Conservation (phyloP, 495 filamentous ascomycete genomes). For the Neurospora sp. region DNA sequence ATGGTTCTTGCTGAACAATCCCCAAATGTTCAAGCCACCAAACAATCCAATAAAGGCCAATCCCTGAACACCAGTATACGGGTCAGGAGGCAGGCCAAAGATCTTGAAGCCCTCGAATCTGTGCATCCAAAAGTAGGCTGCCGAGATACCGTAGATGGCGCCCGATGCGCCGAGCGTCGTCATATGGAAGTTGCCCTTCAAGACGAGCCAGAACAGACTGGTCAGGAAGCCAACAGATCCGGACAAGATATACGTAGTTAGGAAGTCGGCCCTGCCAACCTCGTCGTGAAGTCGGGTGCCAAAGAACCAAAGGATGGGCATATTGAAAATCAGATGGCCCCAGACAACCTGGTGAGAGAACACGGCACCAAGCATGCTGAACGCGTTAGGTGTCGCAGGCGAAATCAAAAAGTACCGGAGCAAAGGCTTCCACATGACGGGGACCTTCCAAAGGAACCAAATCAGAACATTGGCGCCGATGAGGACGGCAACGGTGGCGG, state of each 20-base stretch:
- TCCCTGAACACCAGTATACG: slow-evolving; percentile 41
- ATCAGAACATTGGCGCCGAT: slow-evolving; percentile 55
- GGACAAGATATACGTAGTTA: slow-evolving; percentile 62
- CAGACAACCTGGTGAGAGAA: slow-evolving; percentile 67
- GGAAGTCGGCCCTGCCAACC: slow-evolving; percentile 73
- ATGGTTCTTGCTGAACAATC: slow-evolving; percentile 23
- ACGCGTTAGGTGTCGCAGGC: slow-evolving; percentile 55
- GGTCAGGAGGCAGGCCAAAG: slow-evolving; percentile 40
- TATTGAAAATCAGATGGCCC: slow-evolving; percentile 61
- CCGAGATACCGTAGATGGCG: slow-evolving; percentile 56
- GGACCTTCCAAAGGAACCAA: slow-evolving; percentile 55
- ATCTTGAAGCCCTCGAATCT: slow-evolving; percentile 40
- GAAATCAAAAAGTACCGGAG: slow-evolving; percentile 71
- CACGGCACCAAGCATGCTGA: slow-evolving; percentile 55
- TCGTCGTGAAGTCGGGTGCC: slow-evolving; percentile 64
- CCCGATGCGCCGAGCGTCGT: slow-evolving; percentile 63
- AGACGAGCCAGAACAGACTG: slow-evolving; percentile 49
- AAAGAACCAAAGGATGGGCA: slow-evolving; percentile 46
- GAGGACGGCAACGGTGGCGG: slow-evolving; percentile 62
- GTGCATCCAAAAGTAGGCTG: slow-evolving; percentile 60
- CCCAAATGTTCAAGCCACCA: slow-evolving; percentile 37
- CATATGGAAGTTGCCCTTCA: slow-evolving; percentile 27
- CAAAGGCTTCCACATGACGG: slow-evolving; percentile 59
- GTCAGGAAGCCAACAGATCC: slow-evolving; percentile 58
- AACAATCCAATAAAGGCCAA: slow-evolving; percentile 37